Evolutionary conservation across 441 rosid species (phyloP).

Genomic region (Gossypium lobatum): DNA sequence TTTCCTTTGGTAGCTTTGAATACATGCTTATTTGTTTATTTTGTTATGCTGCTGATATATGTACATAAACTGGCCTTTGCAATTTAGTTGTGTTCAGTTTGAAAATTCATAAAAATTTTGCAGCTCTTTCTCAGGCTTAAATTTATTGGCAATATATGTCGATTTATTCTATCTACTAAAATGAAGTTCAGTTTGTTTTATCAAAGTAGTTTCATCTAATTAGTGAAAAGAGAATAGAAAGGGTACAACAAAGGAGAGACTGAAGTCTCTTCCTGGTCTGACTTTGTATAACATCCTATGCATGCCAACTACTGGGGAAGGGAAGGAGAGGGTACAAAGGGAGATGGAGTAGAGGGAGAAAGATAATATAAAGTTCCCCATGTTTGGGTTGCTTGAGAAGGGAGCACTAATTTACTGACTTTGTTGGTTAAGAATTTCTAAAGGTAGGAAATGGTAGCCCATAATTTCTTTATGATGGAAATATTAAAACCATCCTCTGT

Average conservation of each 20-base stretch:
- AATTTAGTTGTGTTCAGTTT: background rate
- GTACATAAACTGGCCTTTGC: background rate
- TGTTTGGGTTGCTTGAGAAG: background rate
- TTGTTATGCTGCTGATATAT: background rate
- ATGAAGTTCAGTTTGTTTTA: background rate
- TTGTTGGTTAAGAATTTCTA: background rate
- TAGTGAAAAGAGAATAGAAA: background rate
- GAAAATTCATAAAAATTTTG: background rate
- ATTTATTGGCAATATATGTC: background rate
- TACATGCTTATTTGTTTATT: background rate
- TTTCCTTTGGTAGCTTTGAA: background rate
- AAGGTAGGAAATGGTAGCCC: background rate
- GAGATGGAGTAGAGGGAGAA: background rate
- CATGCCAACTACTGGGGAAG: background rate
- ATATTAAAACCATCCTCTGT: background rate
- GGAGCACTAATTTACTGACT: background rate
- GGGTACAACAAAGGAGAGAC: background rate
- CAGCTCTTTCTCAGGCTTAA: background rate
- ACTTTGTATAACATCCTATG: background rate
- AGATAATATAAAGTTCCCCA: background rate
- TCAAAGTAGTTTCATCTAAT: background rate
- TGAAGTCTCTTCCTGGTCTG: background rate
- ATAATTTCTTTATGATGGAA: background rate
- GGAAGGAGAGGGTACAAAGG: background rate
- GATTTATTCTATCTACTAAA: background rate